Conservation (phyloP, 352 stramenopile genomes). For the Phytophthora foliorum region DNA sequence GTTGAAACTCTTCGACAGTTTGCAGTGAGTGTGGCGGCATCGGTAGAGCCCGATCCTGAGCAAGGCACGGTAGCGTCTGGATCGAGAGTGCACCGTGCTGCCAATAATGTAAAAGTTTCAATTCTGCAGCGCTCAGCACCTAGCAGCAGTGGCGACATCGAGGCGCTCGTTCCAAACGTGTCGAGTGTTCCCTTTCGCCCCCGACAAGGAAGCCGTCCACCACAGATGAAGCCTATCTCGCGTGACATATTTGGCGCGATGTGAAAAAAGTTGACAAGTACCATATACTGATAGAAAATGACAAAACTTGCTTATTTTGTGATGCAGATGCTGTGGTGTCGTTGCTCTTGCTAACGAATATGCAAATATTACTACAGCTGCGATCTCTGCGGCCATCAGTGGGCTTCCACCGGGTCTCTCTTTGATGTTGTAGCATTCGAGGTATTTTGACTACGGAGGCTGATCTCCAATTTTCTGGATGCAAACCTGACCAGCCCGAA, state of each 20-base stretch:
- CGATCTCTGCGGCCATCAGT: too few relatives aligned
- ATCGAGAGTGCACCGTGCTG: background rate
- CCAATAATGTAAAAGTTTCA: conserved; percentile 40
- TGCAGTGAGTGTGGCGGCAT: conserved; percentile 24
- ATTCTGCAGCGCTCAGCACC: conserved; percentile 40
- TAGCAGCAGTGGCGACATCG: conserved; percentile 47
- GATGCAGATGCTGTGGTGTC: conserved; percentile 5
- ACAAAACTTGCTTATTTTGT: background rate
- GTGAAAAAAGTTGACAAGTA: conserved; percentile 26
- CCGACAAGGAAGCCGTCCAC: conserved; percentile 10
- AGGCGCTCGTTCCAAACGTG: conserved; percentile 50
- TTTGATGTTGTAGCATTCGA: too few relatives aligned
- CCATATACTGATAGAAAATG: conserved; percentile 25
- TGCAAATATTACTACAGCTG: too few relatives aligned
- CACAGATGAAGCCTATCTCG: conserved; percentile 48
- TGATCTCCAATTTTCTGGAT: too few relatives aligned
- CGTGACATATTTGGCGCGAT: conserved; percentile 52
- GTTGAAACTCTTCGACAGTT: conserved; percentile 41
- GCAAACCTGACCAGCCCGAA: too few relatives aligned
- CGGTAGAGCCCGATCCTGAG: conserved; percentile 48
- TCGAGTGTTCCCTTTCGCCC: conserved; percentile 22
- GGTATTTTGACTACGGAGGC: too few relatives aligned
- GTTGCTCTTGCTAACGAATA: conserved; percentile 9
- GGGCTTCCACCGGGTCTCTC: too few relatives aligned
- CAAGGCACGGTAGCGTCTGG: conserved; percentile 18